phyloP scores from a whole-genome alignment of 441 rosid genomes.

The Pelargonium myrrhifolium region DNA sequence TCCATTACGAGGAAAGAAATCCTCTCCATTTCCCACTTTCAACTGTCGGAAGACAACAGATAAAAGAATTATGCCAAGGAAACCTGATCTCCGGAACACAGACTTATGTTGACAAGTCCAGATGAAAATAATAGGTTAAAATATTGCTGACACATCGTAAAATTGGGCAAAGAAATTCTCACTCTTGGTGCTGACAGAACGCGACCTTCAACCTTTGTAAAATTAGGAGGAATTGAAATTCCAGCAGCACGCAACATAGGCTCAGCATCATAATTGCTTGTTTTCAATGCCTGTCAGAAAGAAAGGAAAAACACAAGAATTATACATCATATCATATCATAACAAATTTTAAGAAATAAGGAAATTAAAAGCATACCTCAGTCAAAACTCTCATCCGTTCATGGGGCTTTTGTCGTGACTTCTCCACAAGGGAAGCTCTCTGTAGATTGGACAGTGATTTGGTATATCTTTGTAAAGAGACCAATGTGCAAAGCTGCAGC shows the following conservation, averaged over 20 bases:
- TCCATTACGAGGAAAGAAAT: conserved; percentile 54
- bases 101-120: not conserved
- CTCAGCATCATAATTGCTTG: conserved; percentile 47
- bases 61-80: not conserved
- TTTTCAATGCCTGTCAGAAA: conserved; percentile 39
- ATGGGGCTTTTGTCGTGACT: conserved; percentile 76
- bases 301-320: not conserved
- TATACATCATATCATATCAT: not conserved
- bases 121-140: no score
- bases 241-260: conserved; percentile 67
- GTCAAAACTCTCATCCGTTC: conserved; percentile 64
- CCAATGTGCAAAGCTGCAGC: conserved; percentile 53
- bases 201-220: conserved; percentile 73
- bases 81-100: not conserved
- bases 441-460: conserved; percentile 55
- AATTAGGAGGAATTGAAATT: conserved; percentile 41
- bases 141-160: no score
- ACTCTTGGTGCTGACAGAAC: not conserved
- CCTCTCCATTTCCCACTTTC: conserved; percentile 59
- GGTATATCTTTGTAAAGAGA: conserved; percentile 74
- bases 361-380: conserved; percentile 29
- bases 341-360: not conserved
- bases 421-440: conserved; percentile 73
- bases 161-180: not conserved
- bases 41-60: conserved; percentile 29